Conservation (phyloP, 2,329 filamentous ascomycete genomes). For the Botrytis byssoidea region DNA sequence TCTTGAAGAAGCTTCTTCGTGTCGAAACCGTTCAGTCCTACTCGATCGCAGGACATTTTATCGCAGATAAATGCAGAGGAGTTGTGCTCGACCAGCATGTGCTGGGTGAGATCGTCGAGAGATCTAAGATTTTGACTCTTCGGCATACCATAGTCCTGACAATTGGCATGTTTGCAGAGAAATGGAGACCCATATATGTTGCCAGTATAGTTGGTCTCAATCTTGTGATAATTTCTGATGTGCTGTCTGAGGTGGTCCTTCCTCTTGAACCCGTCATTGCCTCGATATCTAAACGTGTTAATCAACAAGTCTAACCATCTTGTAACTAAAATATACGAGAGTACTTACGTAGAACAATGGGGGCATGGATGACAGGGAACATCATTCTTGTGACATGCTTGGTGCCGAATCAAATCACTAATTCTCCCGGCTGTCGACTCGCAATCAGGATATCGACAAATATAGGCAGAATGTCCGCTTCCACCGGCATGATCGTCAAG, state of each 20-base stretch:
- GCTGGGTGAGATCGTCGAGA: neutral
- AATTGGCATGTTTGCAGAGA: neutral
- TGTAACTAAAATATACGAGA: accelerated
- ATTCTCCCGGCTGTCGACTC: neutral
- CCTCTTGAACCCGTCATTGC: constrained; percentile 4
- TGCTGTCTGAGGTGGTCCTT: constrained; percentile 10
- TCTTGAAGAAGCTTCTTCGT: constrained; percentile 19
- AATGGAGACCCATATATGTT: accelerated
- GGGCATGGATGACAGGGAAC: constrained; percentile 14
- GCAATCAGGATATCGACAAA: constrained; percentile 11
- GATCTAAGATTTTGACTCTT: neutral
- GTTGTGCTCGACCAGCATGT: neutral
- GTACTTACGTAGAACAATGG: constrained; percentile 9
- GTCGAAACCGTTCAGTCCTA: constrained; percentile 3
- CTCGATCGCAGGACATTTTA: neutral
- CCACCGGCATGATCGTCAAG: accelerated
- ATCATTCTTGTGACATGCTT: constrained; percentile 5
- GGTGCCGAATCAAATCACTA: constrained; percentile 2
- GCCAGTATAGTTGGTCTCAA: neutral
- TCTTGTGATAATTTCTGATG: neutral
- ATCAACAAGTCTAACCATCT: accelerated
- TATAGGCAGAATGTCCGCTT: neutral
- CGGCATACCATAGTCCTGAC: accelerated
- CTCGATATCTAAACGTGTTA: constrained; percentile 2
- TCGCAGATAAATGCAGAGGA: constrained; percentile 1